Evolutionary conservation across 2,329 filamentous ascomycete species (phyloP).

Genomic region (Fonsecaea erecta): DNA sequence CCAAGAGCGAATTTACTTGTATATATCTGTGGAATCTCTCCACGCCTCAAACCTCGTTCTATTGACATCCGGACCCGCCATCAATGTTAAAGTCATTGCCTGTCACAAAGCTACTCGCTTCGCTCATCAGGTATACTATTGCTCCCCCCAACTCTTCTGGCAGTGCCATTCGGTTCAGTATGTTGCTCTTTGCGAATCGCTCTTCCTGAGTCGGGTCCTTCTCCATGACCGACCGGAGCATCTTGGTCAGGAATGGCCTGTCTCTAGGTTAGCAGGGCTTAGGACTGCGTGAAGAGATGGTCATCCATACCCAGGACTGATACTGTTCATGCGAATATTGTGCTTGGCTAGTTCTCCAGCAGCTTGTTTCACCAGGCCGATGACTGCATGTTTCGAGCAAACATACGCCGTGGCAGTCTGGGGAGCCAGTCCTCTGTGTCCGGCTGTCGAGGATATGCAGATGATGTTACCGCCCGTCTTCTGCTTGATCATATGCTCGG

Average conservation of each 20-base stretch:
- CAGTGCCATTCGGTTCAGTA: slow-evolving; percentile 41
- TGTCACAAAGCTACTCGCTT: slow-evolving; percentile 55
- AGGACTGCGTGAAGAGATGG: no score
- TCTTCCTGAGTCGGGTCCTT: slow-evolving; percentile 21
- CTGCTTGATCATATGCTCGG: slow-evolving; percentile 57
- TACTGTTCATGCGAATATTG: slow-evolving; percentile 53
- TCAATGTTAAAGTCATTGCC: slow-evolving; percentile 54
- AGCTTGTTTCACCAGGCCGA: slow-evolving; percentile 48
- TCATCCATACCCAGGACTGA: slow-evolving; percentile 50
- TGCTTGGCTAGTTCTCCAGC: slow-evolving; percentile 56
- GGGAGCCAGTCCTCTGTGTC: slow-evolving; percentile 11
- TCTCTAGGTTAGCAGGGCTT: background rate
- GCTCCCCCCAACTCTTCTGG: slow-evolving; percentile 47
- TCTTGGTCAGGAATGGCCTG: slow-evolving; percentile 49
- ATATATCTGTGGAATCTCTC: no score
- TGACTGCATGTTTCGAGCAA: slow-evolving; percentile 50
- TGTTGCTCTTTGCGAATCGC: slow-evolving; percentile 8
- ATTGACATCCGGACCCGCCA: slow-evolving; percentile 41
- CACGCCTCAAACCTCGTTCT: no score
- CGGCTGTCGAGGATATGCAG: slow-evolving; percentile 27
- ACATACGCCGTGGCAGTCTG: slow-evolving; percentile 43
- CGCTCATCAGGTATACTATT: slow-evolving; percentile 50
- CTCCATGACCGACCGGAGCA: slow-evolving; percentile 37
- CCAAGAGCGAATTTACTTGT: no score
- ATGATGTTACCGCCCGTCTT: slow-evolving; percentile 43